Evolutionary conservation across 768 basidiomycete genomes (phyloP), one percentile per base, ranked within the genome.

Genomic region (Kwoniella dendrophila): DNA sequence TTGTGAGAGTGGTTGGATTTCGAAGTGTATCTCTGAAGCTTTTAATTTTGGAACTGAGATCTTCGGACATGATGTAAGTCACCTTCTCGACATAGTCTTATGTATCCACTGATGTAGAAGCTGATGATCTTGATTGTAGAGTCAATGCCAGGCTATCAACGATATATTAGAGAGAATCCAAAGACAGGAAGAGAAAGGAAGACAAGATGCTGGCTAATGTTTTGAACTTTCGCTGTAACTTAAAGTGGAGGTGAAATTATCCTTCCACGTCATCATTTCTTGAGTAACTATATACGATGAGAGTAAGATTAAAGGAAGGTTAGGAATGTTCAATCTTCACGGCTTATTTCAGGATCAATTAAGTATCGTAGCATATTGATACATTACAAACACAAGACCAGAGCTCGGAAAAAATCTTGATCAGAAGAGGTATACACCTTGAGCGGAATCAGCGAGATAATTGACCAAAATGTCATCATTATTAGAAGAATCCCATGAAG

Each of bases 11-110:
- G 10, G 53, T 40, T 18, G 59, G 59, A 50, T 44, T 43, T 50
- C 69, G 59, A n/a, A 75, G 73, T 20, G 65, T 52, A 29, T 69
- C 65, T 26, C 67, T 41, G 22, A 72, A 63, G 7, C 57, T 53
- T 40, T 58, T 60, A 4, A 74, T 62, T 3, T 64, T 50, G n/a
- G 47, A 4, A 2, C 38, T 20, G 7, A 44, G 20, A 6, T 60
- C 63, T 11, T 27, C n/a, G 30, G 59, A 36, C 14, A 48, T 20
- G 5, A 33, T 4, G 3, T 14, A 16, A 10, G n/a, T 61, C 71
- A 62, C 68, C 34, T 33, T 53, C 32, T 3, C 3, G 44, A 18
- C 24, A 22, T 30, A 22, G 20, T 8, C 24, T 4, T 47, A 36
- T 2, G n/a, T n/a, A n/a, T n/a, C n/a, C 6, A 30, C 24, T 38